Evolutionary conservation across 352 stramenopile species (phyloP).

Genomic region (Aphanomyces astaci): DNA sequence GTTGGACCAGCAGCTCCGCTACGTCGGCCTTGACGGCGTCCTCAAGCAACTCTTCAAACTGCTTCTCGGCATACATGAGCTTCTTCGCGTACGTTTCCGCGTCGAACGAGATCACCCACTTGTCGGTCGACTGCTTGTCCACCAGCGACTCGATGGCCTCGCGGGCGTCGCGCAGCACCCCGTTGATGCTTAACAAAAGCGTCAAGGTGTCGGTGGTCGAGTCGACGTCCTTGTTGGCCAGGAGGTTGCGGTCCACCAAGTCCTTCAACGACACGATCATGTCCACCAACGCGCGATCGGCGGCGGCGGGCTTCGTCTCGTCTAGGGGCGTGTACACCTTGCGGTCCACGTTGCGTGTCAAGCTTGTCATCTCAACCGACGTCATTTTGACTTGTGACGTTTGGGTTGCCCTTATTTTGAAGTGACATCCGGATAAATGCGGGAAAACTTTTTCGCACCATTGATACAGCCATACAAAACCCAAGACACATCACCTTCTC

Average conservation of each 20-base stretch:
- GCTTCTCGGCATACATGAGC: conserved; percentile 10
- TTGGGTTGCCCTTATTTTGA: neutral
- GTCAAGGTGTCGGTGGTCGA: conserved; percentile 1
- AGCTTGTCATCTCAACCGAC: conserved; percentile 12
- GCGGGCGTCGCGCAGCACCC: neutral
- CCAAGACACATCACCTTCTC: neutral
- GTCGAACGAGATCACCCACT: conserved; percentile 12
- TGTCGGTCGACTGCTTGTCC: neutral
- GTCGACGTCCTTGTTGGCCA: neutral
- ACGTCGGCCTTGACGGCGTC: conserved; percentile 19
- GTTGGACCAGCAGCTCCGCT: conserved; percentile 4
- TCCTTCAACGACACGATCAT: neutral
- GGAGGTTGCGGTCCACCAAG: neutral
- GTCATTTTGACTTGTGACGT: neutral
- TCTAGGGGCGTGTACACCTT: conserved; percentile 22
- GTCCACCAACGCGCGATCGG: neutral
- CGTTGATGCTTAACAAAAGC: neutral
- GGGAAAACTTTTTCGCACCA: neutral
- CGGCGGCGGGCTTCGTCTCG: neutral
- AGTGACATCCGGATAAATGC: conserved; percentile 9
- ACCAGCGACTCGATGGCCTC: conserved; percentile 2
- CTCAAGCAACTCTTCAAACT: neutral
- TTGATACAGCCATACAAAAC: neutral
- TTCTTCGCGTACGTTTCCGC: conserved; percentile 6
- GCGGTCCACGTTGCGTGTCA: conserved; percentile 11